Conservation (phyloP, 768 basidiomycete genomes). For the Pleurotus tuber-regium region DNA sequence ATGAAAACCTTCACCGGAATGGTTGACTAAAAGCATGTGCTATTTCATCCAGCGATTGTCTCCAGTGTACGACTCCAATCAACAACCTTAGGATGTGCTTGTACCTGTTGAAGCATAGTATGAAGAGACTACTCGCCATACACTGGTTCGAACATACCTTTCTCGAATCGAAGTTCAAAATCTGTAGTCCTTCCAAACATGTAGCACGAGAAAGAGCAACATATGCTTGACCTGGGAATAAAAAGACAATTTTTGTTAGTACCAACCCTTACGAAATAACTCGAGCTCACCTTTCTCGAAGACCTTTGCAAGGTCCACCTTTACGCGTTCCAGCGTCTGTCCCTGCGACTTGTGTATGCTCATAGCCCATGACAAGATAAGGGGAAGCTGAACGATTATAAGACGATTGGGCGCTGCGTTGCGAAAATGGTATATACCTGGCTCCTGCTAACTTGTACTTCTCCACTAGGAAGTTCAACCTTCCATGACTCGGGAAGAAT, state of each 20-base stretch:
- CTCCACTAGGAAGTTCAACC: slow-evolving; percentile 83
- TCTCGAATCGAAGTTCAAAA: slow-evolving; percentile 69
- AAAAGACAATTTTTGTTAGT: slow-evolving; percentile 6
- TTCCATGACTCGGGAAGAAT: slow-evolving; percentile 80
- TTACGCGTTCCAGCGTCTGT: slow-evolving; percentile 92
- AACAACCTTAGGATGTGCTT: slow-evolving; percentile 69
- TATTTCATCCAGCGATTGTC: slow-evolving; percentile 35
- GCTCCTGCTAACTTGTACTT: slow-evolving; percentile 71
- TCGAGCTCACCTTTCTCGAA: slow-evolving; percentile 78
- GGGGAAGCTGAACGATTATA: slow-evolving; percentile 55
- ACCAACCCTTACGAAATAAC: neutral
- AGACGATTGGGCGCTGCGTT: neutral
- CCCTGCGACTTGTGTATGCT: slow-evolving; percentile 98
- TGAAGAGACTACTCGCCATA: neutral
- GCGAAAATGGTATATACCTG: slow-evolving; percentile 55
- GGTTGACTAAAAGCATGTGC: no score
- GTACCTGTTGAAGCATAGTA: slow-evolving; percentile 42
- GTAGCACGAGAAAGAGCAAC: slow-evolving; percentile 91
- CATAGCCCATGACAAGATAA: slow-evolving; percentile 97
- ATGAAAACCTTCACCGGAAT: no score
- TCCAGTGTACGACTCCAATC: slow-evolving; percentile 72
- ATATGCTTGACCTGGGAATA: slow-evolving; percentile 74
- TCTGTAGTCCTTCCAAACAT: slow-evolving; percentile 79
- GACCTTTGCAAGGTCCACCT: slow-evolving; percentile 88
- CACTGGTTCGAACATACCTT: slow-evolving; percentile 48